Evolutionary conservation across 1,284 basidiomycete genomes (phyloP), one percentile per base, ranked within the genome.

Genomic region (Sutorius eximius): DNA sequence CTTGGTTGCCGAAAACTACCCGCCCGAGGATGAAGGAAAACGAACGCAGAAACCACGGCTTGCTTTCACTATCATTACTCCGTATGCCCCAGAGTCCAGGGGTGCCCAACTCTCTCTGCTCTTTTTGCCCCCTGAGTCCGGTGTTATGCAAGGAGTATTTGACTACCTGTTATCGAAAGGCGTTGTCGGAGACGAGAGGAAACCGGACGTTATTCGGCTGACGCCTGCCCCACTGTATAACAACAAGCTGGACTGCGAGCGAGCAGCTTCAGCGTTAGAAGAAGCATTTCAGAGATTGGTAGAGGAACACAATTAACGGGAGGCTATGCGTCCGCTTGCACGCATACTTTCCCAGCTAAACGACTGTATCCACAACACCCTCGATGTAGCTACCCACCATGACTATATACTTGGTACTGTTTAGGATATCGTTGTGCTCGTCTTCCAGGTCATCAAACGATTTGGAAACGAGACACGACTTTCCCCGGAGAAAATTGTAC

Each of bases 41-140:
- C 45, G 18, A 32, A 18, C 38, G 24, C 57, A 34, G 57, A 66
- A 56, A 49, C 67, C 40, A 36, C 60, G 16, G n/a, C 63, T 56
- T 24, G 82, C 82, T 3, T 95, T 97, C 73, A 93, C 91, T 20
- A 91, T 97, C 63, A 89, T 97, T 67, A 97, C 95, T 3, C 95
- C 95, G 3, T 69, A 66, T 24, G 79, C 83, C 53, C 75, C 83
- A 29, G 78, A 80, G 20, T 77, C 78, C 58, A 82, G 95, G 53
- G 95, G 95, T 1, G 85, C 90, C 34, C 95, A 97, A 71, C 76
- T 97, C 20, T 95, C 92, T 18, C 73, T 98, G 33, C 72, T 91
- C 42, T 89, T 96, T 72, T 72, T 91, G 20, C 91, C 87, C 40
- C 48, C 71, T 30, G 82, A 77, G 44, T 75, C 79, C 16, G 82